Evolutionary conservation across 768 basidiomycete genomes (phyloP), one percentile per base, ranked within the genome.

Genomic region (Macrolepiota albuminosa): DNA sequence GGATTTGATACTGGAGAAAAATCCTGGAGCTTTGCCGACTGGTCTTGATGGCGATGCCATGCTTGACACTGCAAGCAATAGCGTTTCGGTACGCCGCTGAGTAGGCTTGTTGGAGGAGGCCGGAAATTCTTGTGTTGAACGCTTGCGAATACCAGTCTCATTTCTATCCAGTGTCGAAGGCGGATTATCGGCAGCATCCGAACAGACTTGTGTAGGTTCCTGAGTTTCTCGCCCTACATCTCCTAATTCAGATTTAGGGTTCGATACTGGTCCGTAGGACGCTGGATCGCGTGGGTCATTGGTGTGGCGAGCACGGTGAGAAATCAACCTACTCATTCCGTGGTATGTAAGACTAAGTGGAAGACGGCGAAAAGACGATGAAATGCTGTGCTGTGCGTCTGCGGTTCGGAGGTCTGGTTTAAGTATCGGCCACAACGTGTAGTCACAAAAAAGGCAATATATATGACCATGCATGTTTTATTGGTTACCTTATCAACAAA

Each of bases 1-100:
- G 0, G 87, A 73, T 56, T 73, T 77, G 42, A 89, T 59, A 61
- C 87, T 84, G 40, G 71, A 46, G 54, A 75, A 62, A 21, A 77
- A 56, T 11, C 73, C 73, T 1, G 87, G 89, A 0, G 84, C 51
- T 0, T 72, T 62, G 0, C 75, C 82, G 16, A 86, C 56, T 61
- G 64, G 71, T 64, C 59, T 80, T 11, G 64, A 52, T 1, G 84
- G 83, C 0, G 61, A 64, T 4, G 80, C 48, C 64, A 84, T 66
- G 42, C 1, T 43, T 21, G 42, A 43, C 7, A 43, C n/a, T 43
- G 24, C 64, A 65, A 2, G 70, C 71, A 5, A 67, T 65, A 16
- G 63, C 34, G 46, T 47, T 47, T 14, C 46, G 6, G 26, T 31
- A 48, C 47, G 47, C 4, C 7, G 16, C 18, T 31, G 29, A 11